Evolutionary conservation across 345 rosid species (phyloP).

Genomic region (Physaria fendleri): DNA sequence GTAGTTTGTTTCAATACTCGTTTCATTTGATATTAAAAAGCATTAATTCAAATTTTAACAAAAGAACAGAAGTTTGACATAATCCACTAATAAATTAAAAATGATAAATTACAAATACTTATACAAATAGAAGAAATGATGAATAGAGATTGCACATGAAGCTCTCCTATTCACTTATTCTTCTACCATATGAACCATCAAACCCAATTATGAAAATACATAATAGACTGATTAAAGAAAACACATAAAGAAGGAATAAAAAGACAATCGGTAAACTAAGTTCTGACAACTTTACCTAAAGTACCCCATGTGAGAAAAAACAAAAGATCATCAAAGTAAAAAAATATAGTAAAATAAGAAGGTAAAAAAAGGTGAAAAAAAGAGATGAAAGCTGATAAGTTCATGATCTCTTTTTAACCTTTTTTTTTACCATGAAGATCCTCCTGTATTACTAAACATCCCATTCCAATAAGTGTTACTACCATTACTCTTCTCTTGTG

Average conservation of each 20-base stretch:
- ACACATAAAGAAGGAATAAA: not conserved
- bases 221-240: not conserved
- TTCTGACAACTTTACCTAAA: slow-evolving; percentile 35
- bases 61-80: not conserved
- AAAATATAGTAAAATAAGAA: slow-evolving; percentile 12
- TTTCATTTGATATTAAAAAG: not conserved
- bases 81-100: not conserved
- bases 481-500: slow-evolving; percentile 25
- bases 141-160: slow-evolving; percentile 30
- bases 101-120: slow-evolving; percentile 13
- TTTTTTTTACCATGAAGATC: slow-evolving; percentile 29
- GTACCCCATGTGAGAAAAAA: slow-evolving; percentile 34
- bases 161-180: slow-evolving; percentile 31
- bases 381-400: slow-evolving; percentile 1
- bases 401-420: slow-evolving; percentile 17
- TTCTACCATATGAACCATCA: slow-evolving; percentile 20
- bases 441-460: slow-evolving; percentile 31
- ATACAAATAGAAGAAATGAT: slow-evolving; percentile 28
- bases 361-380: slow-evolving; percentile 9
- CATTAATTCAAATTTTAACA: not conserved
- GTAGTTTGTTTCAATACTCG: not conserved
- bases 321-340: slow-evolving; percentile 28
- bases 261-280: slow-evolving; percentile 27
- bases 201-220: slow-evolving; percentile 8
- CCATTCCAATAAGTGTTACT: slow-evolving; percentile 30